phyloP scores from a whole-genome alignment of 2,329 filamentous ascomycete genomes.

The Ambrosiella xylebori region DNA sequence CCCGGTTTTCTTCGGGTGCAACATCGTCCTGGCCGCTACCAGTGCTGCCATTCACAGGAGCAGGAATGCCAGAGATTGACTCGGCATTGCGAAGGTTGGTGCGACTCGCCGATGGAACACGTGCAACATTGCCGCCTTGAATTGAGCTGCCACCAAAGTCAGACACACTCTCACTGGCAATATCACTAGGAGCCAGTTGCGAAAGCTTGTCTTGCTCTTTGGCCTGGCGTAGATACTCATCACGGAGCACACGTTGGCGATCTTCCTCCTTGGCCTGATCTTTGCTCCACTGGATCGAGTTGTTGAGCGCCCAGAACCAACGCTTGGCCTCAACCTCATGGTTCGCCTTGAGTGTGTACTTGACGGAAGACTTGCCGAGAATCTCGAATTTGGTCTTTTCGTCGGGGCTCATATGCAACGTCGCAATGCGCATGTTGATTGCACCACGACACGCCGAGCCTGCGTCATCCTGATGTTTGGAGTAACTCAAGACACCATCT shows the following conservation, averaged over 20 bases:
- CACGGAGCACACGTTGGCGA: slow-evolving; percentile 53
- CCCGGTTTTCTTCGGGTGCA: slow-evolving; percentile 26
- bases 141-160: slow-evolving; percentile 19
- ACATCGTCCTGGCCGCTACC: slow-evolving; percentile 36
- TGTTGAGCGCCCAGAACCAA: slow-evolving; percentile 98
- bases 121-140: slow-evolving; percentile 16
- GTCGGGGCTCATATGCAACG: slow-evolving; percentile 85
- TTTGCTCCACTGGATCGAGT: slow-evolving; percentile 96
- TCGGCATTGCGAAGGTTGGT: slow-evolving; percentile 1
- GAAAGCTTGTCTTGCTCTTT: slow-evolving; percentile 51
- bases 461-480: slow-evolving; percentile 96
- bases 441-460: slow-evolving; percentile 91
- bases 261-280: slow-evolving; percentile 90
- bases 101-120: slow-evolving; percentile 10
- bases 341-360: slow-evolving; percentile 94
- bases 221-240: slow-evolving; percentile 59
- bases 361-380: slow-evolving; percentile 93
- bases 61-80: slow-evolving; percentile 13
- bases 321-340: slow-evolving; percentile 96
- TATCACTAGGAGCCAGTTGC: slow-evolving; percentile 28
- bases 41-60: slow-evolving; percentile 19
- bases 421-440: slow-evolving; percentile 96
- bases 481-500: slow-evolving; percentile 93
- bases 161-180: slow-evolving; percentile 34
- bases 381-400: slow-evolving; percentile 98